Evolutionary conservation across 768 basidiomycete genomes (phyloP), one percentile per base, ranked within the genome.

Genomic region (Scleroderma citrinum): DNA sequence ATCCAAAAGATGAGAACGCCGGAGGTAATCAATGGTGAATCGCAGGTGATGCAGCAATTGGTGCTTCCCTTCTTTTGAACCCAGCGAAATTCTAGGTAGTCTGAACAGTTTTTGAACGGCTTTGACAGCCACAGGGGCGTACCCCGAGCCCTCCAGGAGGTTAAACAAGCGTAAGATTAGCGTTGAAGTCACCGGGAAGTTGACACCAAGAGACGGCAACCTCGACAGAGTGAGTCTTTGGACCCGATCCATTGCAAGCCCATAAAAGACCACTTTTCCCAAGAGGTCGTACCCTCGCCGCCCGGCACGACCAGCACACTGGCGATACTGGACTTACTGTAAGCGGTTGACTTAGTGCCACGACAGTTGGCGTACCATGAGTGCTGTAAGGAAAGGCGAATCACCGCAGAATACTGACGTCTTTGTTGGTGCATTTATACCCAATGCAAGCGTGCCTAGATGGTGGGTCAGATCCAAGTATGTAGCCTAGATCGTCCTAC

Each of bases 181-280:
- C 0, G 85, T 87, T 2, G 81, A 76, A 0, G 82, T 83, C 23
- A 86, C 56, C 0, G 85, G 85, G 65, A 85, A 87, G 49, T 73
- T 77, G n/a, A 81, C 82, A 30, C 76, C 73, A 4, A 86, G 71
- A 12, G 76, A 72, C 5, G 82, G 86, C 20, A 83, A 69, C 56
- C 71, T 77, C 14, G 86, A 87, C 1, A 85, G 64, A 6, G 82
- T 69, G 20, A 88, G 66, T 23, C 83, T 76, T 53, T 83, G 78
- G 3, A 84, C 77, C 35, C 82, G 73, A 50, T 82, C 77, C 59
- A 82, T 72, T 3, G 82, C 65, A 7, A 87, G 59, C 20, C 83
- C 85, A 56, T 83, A 85, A 67, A 88, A 87, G 2, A 87, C 71
- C 34, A 87, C 84, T 45, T 82, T 83, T 7, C 85, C 85, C 0